A percentile compares a stretch with the other conserved stretches of the same genome.
Conservation (phyloP, 2,329 filamentous ascomycete species). For the Neopestalotiopsis sp. region DNA sequence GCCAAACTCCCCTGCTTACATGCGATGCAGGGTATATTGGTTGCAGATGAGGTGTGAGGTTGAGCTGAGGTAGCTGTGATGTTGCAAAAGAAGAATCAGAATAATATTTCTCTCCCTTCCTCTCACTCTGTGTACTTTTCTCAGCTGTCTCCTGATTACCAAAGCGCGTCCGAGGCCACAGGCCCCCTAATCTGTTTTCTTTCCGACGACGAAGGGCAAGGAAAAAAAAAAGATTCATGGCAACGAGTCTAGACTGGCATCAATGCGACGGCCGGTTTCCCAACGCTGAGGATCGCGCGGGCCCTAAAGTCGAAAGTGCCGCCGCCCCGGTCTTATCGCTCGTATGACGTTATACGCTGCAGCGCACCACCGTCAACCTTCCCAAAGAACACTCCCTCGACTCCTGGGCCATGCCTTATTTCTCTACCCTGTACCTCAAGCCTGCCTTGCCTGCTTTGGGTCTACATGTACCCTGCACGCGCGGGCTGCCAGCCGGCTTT, state of each 20-base stretch:
- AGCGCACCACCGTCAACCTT: slow-evolving; percentile 3
- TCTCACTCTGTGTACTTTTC: background rate
- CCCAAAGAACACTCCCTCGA: background rate
- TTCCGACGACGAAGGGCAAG: background rate
- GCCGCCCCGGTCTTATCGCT: slow-evolving; percentile 7
- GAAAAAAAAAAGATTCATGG: background rate
- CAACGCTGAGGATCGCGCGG: slow-evolving; percentile 11
- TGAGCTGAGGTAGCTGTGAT: background rate
- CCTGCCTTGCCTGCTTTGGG: background rate
- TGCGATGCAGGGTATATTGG: background rate
- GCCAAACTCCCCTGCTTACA: background rate
- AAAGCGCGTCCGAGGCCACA: background rate
- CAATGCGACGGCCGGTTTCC: slow-evolving; percentile 7
- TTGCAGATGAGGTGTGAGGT: background rate
- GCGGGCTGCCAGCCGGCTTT: background rate
- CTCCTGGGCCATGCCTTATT: background rate
- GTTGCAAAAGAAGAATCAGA: background rate
- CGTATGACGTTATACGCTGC: slow-evolving; percentile 11
- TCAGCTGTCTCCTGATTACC: background rate
- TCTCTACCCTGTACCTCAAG: background rate
- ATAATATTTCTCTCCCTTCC: background rate
- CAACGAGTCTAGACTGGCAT: slow-evolving; percentile 10
- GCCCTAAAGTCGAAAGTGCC: slow-evolving; percentile 7
- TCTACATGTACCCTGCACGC: background rate
- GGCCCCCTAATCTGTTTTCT: too few relatives aligned